A percentile compares a stretch with the other conserved stretches of the same genome.
Evolutionary conservation across 352 stramenopile genomes (phyloP).

Genomic region (Globisporangium emineosum): DNA sequence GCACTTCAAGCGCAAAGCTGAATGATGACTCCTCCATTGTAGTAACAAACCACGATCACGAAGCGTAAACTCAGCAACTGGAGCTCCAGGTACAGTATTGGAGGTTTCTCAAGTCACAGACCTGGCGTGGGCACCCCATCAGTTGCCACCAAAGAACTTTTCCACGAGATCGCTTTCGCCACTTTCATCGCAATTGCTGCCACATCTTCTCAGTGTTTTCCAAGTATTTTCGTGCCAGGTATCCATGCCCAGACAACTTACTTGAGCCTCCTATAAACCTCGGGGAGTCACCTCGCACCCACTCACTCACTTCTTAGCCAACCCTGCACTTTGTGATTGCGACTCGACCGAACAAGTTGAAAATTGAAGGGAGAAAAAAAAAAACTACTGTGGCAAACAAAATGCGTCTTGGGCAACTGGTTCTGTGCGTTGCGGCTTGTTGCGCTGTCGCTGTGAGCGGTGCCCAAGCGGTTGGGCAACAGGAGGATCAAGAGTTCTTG

Average conservation of each 20-base stretch:
- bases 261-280: background rate
- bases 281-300: background rate
- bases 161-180: background rate
- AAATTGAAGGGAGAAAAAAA: background rate
- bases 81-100: no score
- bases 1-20: no score
- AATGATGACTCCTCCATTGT: no score
- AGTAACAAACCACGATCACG: no score
- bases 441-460: constrained; percentile 1
- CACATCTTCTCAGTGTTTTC: background rate
- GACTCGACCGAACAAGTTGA: background rate
- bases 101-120: no score
- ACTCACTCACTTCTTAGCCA: no score
- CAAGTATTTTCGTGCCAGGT: background rate
- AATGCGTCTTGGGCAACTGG: constrained; percentile 7
- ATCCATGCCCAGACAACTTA: no score
- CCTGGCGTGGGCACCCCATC: no score
- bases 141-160: background rate
- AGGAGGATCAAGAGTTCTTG: background rate
- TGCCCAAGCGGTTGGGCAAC: background rate
- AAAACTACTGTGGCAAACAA: background rate
- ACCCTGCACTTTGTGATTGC: background rate
- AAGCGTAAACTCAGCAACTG: no score
- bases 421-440: background rate
- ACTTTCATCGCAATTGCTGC: background rate